A percentile compares a stretch with the other conserved stretches of the same genome.
Conservation (phyloP, 2,329 filamentous ascomycete species). For the Penicillium sp. region DNA sequence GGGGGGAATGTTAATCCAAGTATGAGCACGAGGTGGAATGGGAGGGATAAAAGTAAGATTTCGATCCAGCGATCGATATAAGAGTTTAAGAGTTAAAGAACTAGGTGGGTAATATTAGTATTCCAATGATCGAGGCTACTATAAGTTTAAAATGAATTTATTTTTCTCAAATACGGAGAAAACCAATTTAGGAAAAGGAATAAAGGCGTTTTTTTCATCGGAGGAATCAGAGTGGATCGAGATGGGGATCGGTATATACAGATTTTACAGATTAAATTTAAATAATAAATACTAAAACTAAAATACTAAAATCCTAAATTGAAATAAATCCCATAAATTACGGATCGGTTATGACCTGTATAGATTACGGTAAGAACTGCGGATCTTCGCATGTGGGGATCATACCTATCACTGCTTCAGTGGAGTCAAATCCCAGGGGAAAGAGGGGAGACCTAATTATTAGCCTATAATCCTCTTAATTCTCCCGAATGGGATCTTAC, state of each 20-base stretch:
- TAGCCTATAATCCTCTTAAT: not conserved
- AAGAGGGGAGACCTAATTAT: not conserved
- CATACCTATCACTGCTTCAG: slow-evolving; percentile 18
- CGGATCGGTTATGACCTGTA: slow-evolving; percentile 8
- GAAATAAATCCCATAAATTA: not conserved
- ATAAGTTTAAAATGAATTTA: slow-evolving; percentile 2
- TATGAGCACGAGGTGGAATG: slow-evolving; percentile 20
- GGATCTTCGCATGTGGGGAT: slow-evolving; percentile 21
- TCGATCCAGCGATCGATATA: slow-evolving; percentile 18
- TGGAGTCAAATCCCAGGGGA: slow-evolving; percentile 3
- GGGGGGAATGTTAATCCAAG: slow-evolving; percentile 23
- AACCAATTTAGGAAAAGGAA: not conserved
- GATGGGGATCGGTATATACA: slow-evolving; percentile 12
- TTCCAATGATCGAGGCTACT: not conserved
- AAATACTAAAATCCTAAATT: not conserved
- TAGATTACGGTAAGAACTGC: slow-evolving; percentile 26
- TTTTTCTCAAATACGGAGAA: slow-evolving; percentile 6
- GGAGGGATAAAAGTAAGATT: slow-evolving; percentile 17
- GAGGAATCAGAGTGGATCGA: slow-evolving; percentile 20
- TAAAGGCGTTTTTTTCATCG: slow-evolving; percentile 13
- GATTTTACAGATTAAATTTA: slow-evolving; percentile 1
- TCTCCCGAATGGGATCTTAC: not conserved
- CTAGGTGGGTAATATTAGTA: not conserved
- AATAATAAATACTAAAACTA: not conserved
- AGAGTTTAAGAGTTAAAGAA: slow-evolving; percentile 9